Conservation (phyloP, 78 protist genomes). For the Chrysochromulina tobinii region DNA sequence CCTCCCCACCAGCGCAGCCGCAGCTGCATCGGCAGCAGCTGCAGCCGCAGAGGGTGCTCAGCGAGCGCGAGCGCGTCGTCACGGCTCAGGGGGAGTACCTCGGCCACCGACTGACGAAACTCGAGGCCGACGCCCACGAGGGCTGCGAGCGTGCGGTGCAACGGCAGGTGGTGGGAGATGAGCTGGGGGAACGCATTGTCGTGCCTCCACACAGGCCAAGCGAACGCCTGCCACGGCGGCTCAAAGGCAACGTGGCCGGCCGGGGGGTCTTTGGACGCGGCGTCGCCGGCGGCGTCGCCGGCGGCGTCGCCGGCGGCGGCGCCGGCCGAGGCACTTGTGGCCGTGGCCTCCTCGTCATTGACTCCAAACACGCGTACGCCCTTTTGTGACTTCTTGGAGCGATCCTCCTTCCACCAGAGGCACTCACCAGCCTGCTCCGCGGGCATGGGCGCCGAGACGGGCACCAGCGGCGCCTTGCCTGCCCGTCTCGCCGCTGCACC, state of each 20-base stretch:
- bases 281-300: too few species aligned
- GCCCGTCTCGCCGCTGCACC: background rate
- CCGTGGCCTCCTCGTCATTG: too few species aligned
- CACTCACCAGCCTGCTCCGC: too few species aligned
- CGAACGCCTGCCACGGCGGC: too few species aligned
- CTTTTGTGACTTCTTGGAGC: too few species aligned
- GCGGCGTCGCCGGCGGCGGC: too few species aligned
- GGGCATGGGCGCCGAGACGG: background rate
- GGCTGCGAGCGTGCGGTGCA: background rate
- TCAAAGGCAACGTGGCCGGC: too few species aligned
- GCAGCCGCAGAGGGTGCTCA: conserved; percentile 28
- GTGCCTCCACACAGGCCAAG: too few species aligned
- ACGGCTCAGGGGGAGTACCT: background rate
- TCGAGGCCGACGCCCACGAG: background rate
- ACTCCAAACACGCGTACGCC: too few species aligned
- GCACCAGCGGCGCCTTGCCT: background rate
- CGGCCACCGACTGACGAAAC: background rate
- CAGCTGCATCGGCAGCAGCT: background rate
- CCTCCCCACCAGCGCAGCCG: background rate
- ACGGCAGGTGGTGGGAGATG: background rate
- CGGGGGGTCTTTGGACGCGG: too few species aligned
- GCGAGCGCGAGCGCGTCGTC: background rate
- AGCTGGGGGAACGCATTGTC: background rate
- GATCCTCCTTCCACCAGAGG: too few species aligned
- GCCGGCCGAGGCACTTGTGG: too few species aligned